These are phyloP conservation scores for Mycena maculata DNA, from an alignment of 768 basidiomycete genomes.

Conservation along the genomic window DNA sequence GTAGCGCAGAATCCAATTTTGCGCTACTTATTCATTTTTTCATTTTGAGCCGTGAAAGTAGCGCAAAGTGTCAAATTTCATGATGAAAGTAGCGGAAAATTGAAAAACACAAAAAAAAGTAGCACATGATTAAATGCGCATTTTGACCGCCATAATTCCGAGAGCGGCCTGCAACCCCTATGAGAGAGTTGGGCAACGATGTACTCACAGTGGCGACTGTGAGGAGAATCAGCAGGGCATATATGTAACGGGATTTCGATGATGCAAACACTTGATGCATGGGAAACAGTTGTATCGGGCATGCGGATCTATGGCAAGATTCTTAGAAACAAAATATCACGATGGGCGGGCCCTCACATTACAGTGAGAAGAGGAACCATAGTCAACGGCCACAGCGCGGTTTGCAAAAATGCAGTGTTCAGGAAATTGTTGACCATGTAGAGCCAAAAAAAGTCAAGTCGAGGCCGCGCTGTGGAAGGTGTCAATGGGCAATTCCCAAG, in stretches of 20 bases:
- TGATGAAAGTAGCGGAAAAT: too few species aligned
- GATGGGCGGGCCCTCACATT: not conserved
- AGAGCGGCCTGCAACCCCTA: not conserved
- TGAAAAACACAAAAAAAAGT: too few species aligned
- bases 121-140: too few species aligned
- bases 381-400: constrained; percentile 32
- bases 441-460: constrained; percentile 34
- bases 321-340: not conserved
- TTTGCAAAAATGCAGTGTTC: constrained; percentile 26
- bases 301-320: constrained; percentile 14
- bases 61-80: too few species aligned
- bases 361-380: constrained; percentile 27
- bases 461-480: constrained; percentile 29
- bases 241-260: constrained; percentile 16
- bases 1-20: too few species aligned
- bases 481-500: constrained; percentile 32
- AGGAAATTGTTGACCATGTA: constrained; percentile 32
- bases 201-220: constrained; percentile 1
- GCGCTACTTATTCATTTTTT: too few species aligned
- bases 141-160: too few species aligned
- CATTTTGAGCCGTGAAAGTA: too few species aligned
- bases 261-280: not conserved
- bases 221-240: not conserved
- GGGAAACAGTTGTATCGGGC: constrained; percentile 28
- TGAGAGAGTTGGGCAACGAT: not conserved